Percentiles rank a stretch among this genome's conserved stretches.
Evolutionary conservation across 176 grass and related monocot genomes (phyloP).

Genomic region (Cenchrus purpureus): DNA sequence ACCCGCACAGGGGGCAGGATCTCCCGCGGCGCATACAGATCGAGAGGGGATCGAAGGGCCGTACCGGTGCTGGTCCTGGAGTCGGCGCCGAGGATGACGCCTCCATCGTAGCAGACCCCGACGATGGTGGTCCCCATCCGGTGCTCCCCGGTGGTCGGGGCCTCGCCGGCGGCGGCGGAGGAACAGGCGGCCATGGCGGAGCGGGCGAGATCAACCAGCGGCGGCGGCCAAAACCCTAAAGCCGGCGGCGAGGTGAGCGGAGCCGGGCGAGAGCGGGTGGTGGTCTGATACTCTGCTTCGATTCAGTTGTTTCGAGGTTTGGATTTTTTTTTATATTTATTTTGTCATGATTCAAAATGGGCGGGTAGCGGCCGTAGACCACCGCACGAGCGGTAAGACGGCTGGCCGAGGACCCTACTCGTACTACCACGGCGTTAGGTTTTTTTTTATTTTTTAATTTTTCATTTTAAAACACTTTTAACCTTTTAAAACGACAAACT

Average conservation of each 20-base stretch:
- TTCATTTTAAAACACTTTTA: too few relatives aligned
- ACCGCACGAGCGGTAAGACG: too few relatives aligned
- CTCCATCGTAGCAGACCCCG: slow-evolving; percentile 81
- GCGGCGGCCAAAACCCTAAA: slow-evolving; percentile 7
- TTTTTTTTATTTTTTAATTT: too few relatives aligned
- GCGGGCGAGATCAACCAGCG: not conserved
- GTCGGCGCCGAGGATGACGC: slow-evolving; percentile 84
- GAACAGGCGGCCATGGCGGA: slow-evolving; percentile 18
- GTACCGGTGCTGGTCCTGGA: slow-evolving; percentile 94
- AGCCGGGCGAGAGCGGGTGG: not conserved
- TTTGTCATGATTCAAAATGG: too few relatives aligned
- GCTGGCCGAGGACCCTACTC: too few relatives aligned
- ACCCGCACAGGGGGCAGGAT: not conserved
- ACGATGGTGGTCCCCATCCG: slow-evolving; percentile 90
- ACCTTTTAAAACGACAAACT: too few relatives aligned
- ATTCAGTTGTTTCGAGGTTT: not conserved
- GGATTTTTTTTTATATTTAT: too few relatives aligned
- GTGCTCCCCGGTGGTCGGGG: slow-evolving; percentile 57
- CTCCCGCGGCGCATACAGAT: not conserved
- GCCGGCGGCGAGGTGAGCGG: not conserved
- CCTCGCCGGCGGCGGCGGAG: slow-evolving; percentile 19
- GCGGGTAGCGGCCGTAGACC: too few relatives aligned
- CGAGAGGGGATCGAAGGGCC: not conserved
- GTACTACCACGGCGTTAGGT: too few relatives aligned
- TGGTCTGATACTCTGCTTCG: not conserved